These are phyloP conservation scores for Zasmidium angulare DNA, from an alignment of 2,329 filamentous ascomycete genomes.

Conservation along the genomic window DNA sequence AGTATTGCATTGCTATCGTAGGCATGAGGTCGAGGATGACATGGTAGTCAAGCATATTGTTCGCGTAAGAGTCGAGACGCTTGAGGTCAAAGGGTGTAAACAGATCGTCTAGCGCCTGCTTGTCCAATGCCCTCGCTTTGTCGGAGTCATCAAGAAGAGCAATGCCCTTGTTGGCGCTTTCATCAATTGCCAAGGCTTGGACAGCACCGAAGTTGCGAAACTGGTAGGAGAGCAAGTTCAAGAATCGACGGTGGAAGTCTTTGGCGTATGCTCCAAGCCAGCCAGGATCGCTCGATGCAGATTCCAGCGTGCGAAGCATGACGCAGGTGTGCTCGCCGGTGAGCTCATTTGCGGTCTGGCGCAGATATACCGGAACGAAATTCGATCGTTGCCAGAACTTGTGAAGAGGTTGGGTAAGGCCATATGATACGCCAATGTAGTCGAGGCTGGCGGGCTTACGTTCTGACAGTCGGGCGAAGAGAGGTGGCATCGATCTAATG, in stretches of 20 bases:
- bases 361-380: slow-evolving; percentile 87
- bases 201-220: slow-evolving; percentile 80
- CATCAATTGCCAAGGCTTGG: slow-evolving; percentile 81
- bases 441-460: slow-evolving; percentile 77
- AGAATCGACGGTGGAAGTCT: slow-evolving; percentile 94
- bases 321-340: slow-evolving; percentile 98
- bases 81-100: slow-evolving; percentile 94
- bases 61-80: slow-evolving; percentile 89
- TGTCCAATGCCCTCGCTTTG: slow-evolving; percentile 60
- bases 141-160: slow-evolving; percentile 58
- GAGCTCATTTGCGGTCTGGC: slow-evolving; percentile 92
- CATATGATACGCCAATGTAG: slow-evolving; percentile 94
- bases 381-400: slow-evolving; percentile 93
- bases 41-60: slow-evolving; percentile 97
- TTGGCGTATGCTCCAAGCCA: slow-evolving; percentile 90
- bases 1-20: slow-evolving; percentile 77
- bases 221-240: slow-evolving; percentile 85
- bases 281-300: slow-evolving; percentile 62
- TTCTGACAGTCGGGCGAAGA: slow-evolving; percentile 86
- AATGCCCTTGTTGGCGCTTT: slow-evolving; percentile 74
- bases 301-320: slow-evolving; percentile 79
- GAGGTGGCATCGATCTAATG: slow-evolving; percentile 85
- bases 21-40: slow-evolving; percentile 93
- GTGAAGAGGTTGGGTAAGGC: slow-evolving; percentile 80
- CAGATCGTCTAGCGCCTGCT: slow-evolving; percentile 71